Conservation (phyloP, 805 yeast genomes). For the Kuraishia cidri region DNA sequence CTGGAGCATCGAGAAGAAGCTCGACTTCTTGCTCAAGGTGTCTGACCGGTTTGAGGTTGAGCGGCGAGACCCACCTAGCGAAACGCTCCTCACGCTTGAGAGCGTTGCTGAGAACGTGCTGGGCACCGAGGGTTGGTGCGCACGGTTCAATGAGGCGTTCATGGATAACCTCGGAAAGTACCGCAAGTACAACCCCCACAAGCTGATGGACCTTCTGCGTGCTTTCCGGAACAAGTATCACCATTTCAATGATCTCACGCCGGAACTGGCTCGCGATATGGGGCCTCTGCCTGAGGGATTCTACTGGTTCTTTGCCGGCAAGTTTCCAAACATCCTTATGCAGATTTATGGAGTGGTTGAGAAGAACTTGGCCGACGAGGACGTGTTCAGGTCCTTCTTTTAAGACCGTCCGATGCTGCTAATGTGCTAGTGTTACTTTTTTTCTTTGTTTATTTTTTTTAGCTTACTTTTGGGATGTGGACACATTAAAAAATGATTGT, state of each 20-base stretch:
- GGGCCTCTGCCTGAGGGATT: slow-evolving; percentile 82
- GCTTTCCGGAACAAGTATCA: slow-evolving; percentile 92
- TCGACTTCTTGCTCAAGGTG: slow-evolving; percentile 78
- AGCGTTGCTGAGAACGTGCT: slow-evolving; percentile 36
- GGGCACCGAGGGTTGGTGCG: slow-evolving; percentile 69
- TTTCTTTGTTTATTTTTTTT: no score
- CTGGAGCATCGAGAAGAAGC: slow-evolving; percentile 67
- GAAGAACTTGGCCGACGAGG: slow-evolving; percentile 54
- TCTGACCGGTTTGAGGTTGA: slow-evolving; percentile 90
- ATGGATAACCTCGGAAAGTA: slow-evolving; percentile 83
- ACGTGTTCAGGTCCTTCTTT: slow-evolving; percentile 27
- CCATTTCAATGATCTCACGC: slow-evolving; percentile 87
- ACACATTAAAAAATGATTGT: no score
- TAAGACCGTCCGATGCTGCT: no score
- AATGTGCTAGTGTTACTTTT: no score
- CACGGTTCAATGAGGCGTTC: slow-evolving; percentile 59
- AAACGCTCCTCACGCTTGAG: slow-evolving; percentile 48
- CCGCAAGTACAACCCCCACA: slow-evolving; percentile 74
- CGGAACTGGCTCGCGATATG: slow-evolving; percentile 51
- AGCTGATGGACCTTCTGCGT: slow-evolving; percentile 76
- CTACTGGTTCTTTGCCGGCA: slow-evolving; percentile 60
- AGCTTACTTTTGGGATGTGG: no score
- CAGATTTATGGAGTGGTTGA: slow-evolving; percentile 58
- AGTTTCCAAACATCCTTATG: slow-evolving; percentile 77
- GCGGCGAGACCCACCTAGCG: slow-evolving; percentile 70